Percentiles rank a stretch among this genome's conserved stretches.
phyloP scores from a whole-genome alignment of 2,329 filamentous ascomycete species.

The Penicillium crustosum region DNA sequence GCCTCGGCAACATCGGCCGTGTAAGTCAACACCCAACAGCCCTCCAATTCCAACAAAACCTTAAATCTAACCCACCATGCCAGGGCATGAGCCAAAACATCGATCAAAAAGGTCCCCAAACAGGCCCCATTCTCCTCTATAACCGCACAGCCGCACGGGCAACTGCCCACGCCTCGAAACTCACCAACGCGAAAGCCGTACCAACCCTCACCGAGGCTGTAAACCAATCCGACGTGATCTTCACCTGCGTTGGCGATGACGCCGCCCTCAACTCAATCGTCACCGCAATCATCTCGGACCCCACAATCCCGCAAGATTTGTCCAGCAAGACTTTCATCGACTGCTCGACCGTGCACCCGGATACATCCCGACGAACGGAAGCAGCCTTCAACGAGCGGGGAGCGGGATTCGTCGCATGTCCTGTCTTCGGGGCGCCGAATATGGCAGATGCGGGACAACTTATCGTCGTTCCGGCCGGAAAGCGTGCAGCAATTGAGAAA shows the following conservation, averaged over 20 bases:
- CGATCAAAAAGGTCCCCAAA: conserved; percentile 70
- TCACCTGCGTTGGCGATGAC: conserved; percentile 78
- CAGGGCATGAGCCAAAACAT: conserved; percentile 85
- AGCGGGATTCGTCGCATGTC: conserved; percentile 72
- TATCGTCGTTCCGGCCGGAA: conserved; percentile 71
- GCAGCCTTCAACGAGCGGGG: conserved; percentile 58
- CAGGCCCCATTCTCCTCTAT: conserved; percentile 71
- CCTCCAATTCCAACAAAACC: neutral
- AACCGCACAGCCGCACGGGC: conserved; percentile 73
- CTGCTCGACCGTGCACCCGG: conserved; percentile 83
- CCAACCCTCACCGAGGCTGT: conserved; percentile 66
- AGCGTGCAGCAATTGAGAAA: conserved; percentile 58
- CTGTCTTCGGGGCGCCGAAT: conserved; percentile 49
- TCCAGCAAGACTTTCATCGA: conserved; percentile 79
- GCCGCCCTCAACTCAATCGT: conserved; percentile 66
- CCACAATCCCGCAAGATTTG: conserved; percentile 43
- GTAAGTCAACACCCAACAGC: conserved; percentile 48
- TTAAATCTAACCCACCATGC: conserved; percentile 11
- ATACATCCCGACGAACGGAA: conserved; percentile 69
- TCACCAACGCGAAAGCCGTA: conserved; percentile 62
- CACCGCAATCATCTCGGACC: conserved; percentile 50
- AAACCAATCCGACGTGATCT: conserved; percentile 71
- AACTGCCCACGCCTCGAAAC: conserved; percentile 60
- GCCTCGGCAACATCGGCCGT: conserved; percentile 84
- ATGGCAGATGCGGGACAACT: conserved; percentile 64